These are phyloP conservation scores for Gliomastix tumulicola DNA, from an alignment of 2,329 filamentous ascomycete species.

Conservation along the genomic window DNA sequence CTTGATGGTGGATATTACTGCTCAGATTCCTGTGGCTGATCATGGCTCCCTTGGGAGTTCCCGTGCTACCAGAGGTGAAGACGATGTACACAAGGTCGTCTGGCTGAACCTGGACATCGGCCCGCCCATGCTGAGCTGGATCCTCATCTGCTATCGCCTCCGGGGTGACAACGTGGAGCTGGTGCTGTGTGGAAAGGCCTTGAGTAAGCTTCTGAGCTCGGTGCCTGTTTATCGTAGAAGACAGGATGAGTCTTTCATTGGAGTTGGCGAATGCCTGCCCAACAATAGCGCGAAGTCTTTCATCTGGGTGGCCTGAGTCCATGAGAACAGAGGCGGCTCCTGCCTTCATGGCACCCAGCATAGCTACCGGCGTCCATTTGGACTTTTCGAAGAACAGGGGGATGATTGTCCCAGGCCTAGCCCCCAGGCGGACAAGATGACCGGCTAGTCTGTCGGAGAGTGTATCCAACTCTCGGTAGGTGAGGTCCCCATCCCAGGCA, in stretches of 20 bases:
- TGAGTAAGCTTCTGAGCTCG: neutral
- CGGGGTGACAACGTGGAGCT: neutral
- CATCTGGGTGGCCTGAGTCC: slow-evolving; percentile 12
- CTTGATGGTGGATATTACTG: slow-evolving; percentile 22
- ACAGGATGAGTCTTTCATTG: neutral
- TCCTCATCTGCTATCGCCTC: neutral
- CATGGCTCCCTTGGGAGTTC: slow-evolving; percentile 11
- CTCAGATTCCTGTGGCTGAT: slow-evolving; percentile 5
- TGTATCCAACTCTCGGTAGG: slow-evolving; percentile 13
- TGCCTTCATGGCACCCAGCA: slow-evolving; percentile 17
- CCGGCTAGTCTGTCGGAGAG: slow-evolving; percentile 10
- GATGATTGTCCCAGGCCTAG: slow-evolving; percentile 7
- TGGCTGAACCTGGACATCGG: slow-evolving; percentile 9
- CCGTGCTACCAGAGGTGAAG: slow-evolving; percentile 12
- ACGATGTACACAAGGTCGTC: slow-evolving; percentile 4
- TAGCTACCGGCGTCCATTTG: slow-evolving; percentile 12
- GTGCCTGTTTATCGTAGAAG: slow-evolving; percentile 3
- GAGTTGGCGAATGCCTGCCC: neutral
- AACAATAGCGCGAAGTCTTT: slow-evolving; percentile 8
- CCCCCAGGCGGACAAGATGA: slow-evolving; percentile 1
- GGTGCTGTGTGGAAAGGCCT: neutral
- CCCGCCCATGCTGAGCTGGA: slow-evolving; percentile 25
- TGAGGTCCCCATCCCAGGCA: slow-evolving; percentile 16
- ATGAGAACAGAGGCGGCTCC: slow-evolving; percentile 17
- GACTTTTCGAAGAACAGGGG: slow-evolving; percentile 19